phyloP scores from a whole-genome alignment of 2,329 filamentous ascomycete genomes.

The Cladosporium austrohemisphaericum region DNA sequence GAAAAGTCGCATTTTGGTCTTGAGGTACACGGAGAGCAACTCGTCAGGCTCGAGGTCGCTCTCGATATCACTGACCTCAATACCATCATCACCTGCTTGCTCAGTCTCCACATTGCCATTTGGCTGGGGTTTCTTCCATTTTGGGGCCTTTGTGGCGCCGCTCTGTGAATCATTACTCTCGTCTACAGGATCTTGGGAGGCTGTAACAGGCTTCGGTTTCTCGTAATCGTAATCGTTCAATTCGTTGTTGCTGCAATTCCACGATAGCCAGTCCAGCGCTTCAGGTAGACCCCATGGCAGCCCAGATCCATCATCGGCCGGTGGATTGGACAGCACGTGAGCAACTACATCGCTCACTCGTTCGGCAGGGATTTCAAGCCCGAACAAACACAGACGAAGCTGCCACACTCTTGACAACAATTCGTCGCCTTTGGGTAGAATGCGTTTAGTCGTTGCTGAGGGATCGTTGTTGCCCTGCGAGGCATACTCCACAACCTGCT shows the following conservation, averaged over 20 bases:
- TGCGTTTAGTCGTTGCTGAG: slow-evolving; percentile 48
- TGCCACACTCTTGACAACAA: slow-evolving; percentile 79
- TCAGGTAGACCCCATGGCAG: slow-evolving; percentile 82
- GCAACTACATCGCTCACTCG: slow-evolving; percentile 63
- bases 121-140: slow-evolving; percentile 1
- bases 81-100: slow-evolving; percentile 24
- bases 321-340: slow-evolving; percentile 59
- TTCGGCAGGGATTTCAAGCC: slow-evolving; percentile 63
- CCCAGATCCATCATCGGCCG: slow-evolving; percentile 52
- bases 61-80: slow-evolving; percentile 47
- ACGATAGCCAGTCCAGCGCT: slow-evolving; percentile 83
- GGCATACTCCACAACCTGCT: slow-evolving; percentile 72
- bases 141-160: slow-evolving; percentile 1
- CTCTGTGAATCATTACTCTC: slow-evolving; percentile 9
- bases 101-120: background rate
- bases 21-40: slow-evolving; percentile 68
- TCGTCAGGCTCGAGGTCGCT: slow-evolving; percentile 50
- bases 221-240: slow-evolving; percentile 33
- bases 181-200: slow-evolving; percentile 5
- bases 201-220: slow-evolving; percentile 22
- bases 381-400: slow-evolving; percentile 66
- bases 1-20: slow-evolving; percentile 59
- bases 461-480: slow-evolving; percentile 34
- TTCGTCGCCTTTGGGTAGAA: slow-evolving; percentile 66
- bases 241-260: slow-evolving; percentile 56